phyloP scores from a whole-genome alignment of 2,329 filamentous ascomycete genomes.

The Exophiala calicioides region DNA sequence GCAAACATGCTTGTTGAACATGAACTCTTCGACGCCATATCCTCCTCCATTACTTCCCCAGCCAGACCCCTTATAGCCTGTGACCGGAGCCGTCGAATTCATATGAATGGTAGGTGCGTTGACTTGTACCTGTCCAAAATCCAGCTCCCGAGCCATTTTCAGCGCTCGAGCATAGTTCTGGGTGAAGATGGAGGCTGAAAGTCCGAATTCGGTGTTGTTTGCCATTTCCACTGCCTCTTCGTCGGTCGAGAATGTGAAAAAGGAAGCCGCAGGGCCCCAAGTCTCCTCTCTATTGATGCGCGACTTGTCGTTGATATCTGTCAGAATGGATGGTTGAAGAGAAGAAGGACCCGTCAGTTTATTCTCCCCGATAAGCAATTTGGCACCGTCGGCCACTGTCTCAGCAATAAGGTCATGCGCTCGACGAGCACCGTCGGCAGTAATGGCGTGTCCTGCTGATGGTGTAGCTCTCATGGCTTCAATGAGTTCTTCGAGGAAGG shows the following conservation, averaged over 20 bases:
- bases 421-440: constrained; percentile 80
- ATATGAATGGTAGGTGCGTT: constrained; percentile 12
- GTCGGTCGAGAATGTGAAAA: constrained; percentile 80
- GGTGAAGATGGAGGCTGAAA: constrained; percentile 16
- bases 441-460: constrained; percentile 71
- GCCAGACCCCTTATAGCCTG: constrained; percentile 6
- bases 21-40: constrained; percentile 9
- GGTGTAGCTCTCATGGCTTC: constrained; percentile 81
- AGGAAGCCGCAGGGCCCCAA: constrained; percentile 83
- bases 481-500: constrained; percentile 76
- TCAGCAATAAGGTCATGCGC: constrained; percentile 70
- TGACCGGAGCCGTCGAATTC: constrained; percentile 1
- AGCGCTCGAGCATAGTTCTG: constrained; percentile 5
- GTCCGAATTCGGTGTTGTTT: constrained; percentile 80
- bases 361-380: constrained; percentile 75
- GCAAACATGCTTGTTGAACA: constrained; percentile 8
- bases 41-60: constrained; percentile 2
- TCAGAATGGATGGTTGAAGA: constrained; percentile 77
- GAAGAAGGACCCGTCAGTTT: constrained; percentile 74
- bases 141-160: constrained; percentile 8
- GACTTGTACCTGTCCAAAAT: constrained; percentile 18
- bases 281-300: constrained; percentile 87
- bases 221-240: constrained; percentile 77
- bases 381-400: constrained; percentile 79
- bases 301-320: constrained; percentile 75